Evolutionary conservation across 2,329 filamentous ascomycete genomes (phyloP).

Genomic region (Paraphoma chrysanthemicola): DNA sequence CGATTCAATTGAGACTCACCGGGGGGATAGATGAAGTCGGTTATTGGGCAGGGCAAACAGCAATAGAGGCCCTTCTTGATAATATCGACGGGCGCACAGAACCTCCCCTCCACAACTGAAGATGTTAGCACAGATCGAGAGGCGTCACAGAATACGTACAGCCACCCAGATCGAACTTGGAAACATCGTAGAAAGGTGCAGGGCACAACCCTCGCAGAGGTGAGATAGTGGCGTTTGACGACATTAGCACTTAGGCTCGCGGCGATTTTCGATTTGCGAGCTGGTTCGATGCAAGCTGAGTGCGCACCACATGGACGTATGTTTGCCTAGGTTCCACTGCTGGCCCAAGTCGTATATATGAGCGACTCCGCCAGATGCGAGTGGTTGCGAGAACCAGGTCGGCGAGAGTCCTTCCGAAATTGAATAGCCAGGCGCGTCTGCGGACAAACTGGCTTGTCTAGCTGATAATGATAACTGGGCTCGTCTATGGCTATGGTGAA

Average conservation of each 20-base stretch:
- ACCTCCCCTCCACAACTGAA: conserved; percentile 61
- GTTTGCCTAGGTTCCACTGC: conserved; percentile 6
- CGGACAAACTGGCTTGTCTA: conserved; percentile 13
- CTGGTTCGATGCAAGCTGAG: conserved; percentile 18
- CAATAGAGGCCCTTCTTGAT: conserved; percentile 65
- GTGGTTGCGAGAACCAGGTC: background rate
- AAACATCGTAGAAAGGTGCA: conserved; percentile 71
- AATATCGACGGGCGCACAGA: conserved; percentile 59
- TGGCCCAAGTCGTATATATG: conserved; percentile 1
- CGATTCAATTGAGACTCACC: conserved; percentile 47
- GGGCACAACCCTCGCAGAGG: conserved; percentile 64
- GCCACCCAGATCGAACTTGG: conserved; percentile 68
- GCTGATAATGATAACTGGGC: conserved; percentile 22
- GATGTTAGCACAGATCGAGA: conserved; percentile 38
- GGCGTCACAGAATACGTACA: conserved; percentile 61
- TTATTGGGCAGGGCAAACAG: conserved; percentile 89
- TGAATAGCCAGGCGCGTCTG: conserved; percentile 11
- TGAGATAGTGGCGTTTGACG: conserved; percentile 38
- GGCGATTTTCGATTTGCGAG: background rate
- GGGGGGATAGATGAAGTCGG: conserved; percentile 74
- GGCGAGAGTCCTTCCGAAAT: conserved; percentile 12
- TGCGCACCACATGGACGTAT: conserved; percentile 31
- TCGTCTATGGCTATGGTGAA: conserved; percentile 36
- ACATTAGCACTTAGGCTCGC: conserved; percentile 22
- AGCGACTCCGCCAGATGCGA: background rate